These are phyloP conservation scores for Celoporthe dispersa DNA, from an alignment of 2,329 filamentous ascomycete species.

Conservation along the genomic window DNA sequence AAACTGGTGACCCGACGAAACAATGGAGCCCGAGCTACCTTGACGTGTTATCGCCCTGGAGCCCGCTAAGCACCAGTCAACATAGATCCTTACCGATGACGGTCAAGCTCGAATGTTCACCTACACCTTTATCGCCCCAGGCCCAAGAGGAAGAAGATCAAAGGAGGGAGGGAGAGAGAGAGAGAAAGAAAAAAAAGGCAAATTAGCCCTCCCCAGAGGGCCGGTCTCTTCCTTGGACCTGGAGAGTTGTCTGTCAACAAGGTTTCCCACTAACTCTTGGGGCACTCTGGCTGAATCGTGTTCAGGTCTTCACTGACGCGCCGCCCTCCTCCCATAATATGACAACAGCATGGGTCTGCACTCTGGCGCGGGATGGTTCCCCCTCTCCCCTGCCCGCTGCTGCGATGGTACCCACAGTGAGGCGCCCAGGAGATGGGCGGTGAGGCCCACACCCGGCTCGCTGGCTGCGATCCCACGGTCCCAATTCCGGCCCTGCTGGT, in stretches of 20 bases:
- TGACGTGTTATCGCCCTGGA: neutral
- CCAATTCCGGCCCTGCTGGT: conserved; percentile 2
- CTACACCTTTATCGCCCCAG: neutral
- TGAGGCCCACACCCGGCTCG: conserved; percentile 17
- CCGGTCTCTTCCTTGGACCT: neutral
- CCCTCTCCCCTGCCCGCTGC: neutral
- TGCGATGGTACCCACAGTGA: neutral
- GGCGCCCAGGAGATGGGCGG: conserved; percentile 13
- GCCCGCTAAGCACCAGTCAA: neutral
- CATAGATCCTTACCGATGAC: neutral
- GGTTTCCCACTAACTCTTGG: neutral
- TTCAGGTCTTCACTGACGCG: neutral
- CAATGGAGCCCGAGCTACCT: conserved; percentile 15
- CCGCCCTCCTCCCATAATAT: neutral
- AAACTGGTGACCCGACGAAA: conserved; percentile 29
- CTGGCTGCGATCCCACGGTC: neutral
- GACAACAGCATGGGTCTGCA: neutral
- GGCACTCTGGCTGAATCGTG: neutral
- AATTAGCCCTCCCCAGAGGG: neutral
- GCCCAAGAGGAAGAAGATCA: too few species aligned
- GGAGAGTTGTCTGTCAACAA: neutral
- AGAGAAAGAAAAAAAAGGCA: neutral
- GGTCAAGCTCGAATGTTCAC: neutral
- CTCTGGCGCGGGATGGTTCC: conserved; percentile 2
- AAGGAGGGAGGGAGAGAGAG: too few species aligned